Evolutionary conservation across 2,329 filamentous ascomycete species (phyloP).

Genomic region (Chaetomium sp.): DNA sequence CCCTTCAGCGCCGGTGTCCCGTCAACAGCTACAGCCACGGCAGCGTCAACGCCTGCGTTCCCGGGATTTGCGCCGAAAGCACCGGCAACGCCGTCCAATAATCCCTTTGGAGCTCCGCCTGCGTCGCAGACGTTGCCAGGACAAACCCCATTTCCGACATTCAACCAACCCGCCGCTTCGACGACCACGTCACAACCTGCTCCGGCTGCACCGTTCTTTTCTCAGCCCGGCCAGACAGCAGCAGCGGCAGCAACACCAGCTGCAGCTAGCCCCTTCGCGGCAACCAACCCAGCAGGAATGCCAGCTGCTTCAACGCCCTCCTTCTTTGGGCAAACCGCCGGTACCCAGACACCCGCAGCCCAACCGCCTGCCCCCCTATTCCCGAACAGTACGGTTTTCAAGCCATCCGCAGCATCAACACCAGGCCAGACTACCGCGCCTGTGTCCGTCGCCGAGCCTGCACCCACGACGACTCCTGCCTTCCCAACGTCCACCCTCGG

Average conservation of each 20-base stretch:
- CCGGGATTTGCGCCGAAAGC: neutral
- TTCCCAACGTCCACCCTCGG: neutral
- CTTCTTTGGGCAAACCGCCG: too few species aligned
- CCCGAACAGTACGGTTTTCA: neutral
- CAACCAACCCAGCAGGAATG: neutral
- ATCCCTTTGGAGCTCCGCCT: conserved; percentile 3
- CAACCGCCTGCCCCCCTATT: neutral
- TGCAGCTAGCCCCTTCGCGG: neutral
- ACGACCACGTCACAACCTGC: neutral
- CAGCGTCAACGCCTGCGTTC: neutral
- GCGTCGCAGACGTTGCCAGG: neutral
- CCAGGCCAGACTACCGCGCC: neutral
- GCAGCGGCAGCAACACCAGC: neutral
- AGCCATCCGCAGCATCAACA: neutral
- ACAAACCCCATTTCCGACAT: conserved; percentile 9
- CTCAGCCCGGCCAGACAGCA: neutral
- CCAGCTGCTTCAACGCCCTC: neutral
- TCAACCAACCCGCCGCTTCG: neutral
- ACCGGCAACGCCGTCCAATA: neutral
- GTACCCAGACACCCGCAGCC: neutral
- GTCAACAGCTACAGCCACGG: neutral
- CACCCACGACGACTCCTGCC: neutral
- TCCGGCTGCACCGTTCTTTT: neutral
- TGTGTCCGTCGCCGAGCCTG: neutral
- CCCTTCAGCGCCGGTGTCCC: neutral